phyloP scores from a whole-genome alignment of 495 filamentous ascomycete genomes.

The Pseudoneurospora amorphoporcata region DNA sequence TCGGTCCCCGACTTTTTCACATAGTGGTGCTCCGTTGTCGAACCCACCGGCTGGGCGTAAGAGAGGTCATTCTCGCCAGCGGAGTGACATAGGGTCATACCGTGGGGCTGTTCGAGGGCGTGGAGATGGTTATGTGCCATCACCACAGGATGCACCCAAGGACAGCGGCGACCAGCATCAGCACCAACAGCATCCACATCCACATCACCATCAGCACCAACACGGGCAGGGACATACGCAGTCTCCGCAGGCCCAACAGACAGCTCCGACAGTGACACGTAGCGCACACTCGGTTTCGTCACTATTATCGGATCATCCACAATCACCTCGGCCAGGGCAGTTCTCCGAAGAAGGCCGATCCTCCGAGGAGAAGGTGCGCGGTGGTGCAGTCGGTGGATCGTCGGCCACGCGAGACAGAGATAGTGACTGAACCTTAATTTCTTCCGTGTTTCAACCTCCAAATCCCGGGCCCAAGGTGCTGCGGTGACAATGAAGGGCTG shows the following conservation, averaged over 20 bases:
- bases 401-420: conserved; percentile 25
- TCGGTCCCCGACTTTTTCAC: conserved; percentile 47
- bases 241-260: conserved; percentile 5
- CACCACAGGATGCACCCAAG: conserved; percentile 27
- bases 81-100: conserved; percentile 53
- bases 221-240: conserved; percentile 8
- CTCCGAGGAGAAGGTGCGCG: conserved; percentile 20
- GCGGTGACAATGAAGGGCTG: background rate
- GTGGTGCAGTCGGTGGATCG: conserved; percentile 23
- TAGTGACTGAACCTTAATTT: conserved; percentile 31
- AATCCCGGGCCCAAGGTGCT: conserved; percentile 7
- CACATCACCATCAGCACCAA: conserved; percentile 4
- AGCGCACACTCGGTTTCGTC: conserved; percentile 39
- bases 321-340: conserved; percentile 21
- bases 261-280: conserved; percentile 14
- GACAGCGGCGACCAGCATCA: conserved; percentile 9
- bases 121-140: conserved; percentile 25
- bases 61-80: conserved; percentile 56
- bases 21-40: conserved; percentile 40
- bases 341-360: conserved; percentile 10
- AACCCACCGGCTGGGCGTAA: conserved; percentile 49
- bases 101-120: conserved; percentile 27
- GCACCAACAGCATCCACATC: background rate
- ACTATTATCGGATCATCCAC: conserved; percentile 34
- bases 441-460: conserved; percentile 28